phyloP scores from a whole-genome alignment of 345 rosid species.

The Raphanus sativus region DNA sequence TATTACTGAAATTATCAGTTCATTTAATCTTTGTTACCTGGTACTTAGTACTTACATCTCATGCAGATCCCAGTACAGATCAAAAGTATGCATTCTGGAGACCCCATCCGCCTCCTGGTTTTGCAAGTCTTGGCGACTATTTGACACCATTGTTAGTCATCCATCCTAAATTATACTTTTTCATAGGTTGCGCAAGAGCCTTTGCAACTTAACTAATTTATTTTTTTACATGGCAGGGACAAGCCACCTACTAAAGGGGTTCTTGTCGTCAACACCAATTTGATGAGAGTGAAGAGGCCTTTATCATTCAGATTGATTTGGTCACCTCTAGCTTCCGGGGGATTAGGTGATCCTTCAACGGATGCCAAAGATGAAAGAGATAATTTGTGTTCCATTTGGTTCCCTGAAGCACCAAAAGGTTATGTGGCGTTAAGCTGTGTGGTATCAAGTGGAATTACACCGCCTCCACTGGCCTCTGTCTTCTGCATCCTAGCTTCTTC shows the following conservation, averaged over 20 bases:
- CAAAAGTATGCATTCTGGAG: constrained; percentile 86
- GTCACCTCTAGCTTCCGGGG: constrained; percentile 52
- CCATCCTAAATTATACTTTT: constrained; percentile 8
- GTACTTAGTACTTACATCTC: constrained; percentile 29
- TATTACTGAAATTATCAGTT: constrained; percentile 18
- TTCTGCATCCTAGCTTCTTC: constrained; percentile 76
- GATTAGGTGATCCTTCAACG: constrained; percentile 38
- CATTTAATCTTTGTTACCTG: constrained; percentile 23
- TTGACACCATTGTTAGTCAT: constrained; percentile 80
- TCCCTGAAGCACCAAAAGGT: constrained; percentile 89
- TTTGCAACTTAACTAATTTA: constrained; percentile 24
- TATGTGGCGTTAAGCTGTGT: constrained; percentile 89
- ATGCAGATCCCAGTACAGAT: constrained; percentile 61
- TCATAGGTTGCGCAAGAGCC: background rate
- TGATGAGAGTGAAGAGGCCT: constrained; percentile 79
- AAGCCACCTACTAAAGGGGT: constrained; percentile 97
- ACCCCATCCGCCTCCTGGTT: constrained; percentile 92
- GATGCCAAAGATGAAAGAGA: constrained; percentile 37
- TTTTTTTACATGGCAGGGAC: constrained; percentile 64
- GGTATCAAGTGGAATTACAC: constrained; percentile 64
- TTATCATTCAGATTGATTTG: constrained; percentile 74
- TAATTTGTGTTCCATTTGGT: constrained; percentile 71
- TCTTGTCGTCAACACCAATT: constrained; percentile 76
- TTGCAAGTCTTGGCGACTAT: constrained; percentile 95
- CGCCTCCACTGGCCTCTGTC: constrained; percentile 65